A percentile compares a stretch with the other conserved stretches of the same genome.
Conservation (phyloP, 2,329 filamentous ascomycete genomes). For the Penicillium sp. region DNA sequence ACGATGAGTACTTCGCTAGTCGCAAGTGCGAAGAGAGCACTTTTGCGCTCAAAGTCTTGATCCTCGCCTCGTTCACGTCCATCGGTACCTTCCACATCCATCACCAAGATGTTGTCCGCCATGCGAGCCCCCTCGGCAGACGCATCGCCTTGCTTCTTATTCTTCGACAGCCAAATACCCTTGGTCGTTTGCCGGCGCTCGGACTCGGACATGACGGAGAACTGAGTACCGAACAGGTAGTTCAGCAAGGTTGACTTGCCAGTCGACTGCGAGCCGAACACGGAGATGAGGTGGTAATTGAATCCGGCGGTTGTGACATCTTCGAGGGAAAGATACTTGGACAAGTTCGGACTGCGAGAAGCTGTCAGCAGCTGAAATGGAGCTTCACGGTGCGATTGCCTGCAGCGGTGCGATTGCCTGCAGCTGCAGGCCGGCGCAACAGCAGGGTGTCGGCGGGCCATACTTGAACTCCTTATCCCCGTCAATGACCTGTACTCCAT, state of each 20-base stretch:
- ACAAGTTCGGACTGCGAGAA: conserved; percentile 67
- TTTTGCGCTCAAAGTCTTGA: conserved; percentile 98
- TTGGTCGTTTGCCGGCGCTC: conserved; percentile 96
- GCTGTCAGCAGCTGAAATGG: conserved; percentile 14
- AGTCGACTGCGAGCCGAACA: conserved; percentile 97
- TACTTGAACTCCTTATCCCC: conserved; percentile 98
- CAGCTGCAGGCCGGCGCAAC: conserved; percentile 2
- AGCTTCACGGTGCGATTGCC: not conserved
- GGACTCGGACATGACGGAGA: conserved; percentile 95
- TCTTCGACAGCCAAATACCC: conserved; percentile 99
- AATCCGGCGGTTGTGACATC: conserved; percentile 86
- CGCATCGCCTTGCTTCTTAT: conserved; percentile 64
- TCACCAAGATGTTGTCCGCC: conserved; percentile 97
- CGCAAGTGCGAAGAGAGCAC: conserved; percentile 91
- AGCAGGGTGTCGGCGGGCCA: conserved; percentile 34
- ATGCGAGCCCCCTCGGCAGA: conserved; percentile 59
- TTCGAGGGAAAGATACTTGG: conserved; percentile 77
- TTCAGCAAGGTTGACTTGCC: conserved; percentile 98
- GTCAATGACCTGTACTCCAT: conserved; percentile 96
- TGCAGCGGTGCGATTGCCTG: conserved; percentile 3
- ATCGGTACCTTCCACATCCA: conserved; percentile 98
- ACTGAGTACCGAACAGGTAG: conserved; percentile 90
- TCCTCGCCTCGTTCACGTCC: conserved; percentile 95
- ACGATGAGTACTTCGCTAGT: conserved; percentile 98
- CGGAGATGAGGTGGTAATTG: conserved; percentile 98